Evolutionary conservation across 306 rosid genomes (phyloP).

Genomic region (Vigna angularis): DNA sequence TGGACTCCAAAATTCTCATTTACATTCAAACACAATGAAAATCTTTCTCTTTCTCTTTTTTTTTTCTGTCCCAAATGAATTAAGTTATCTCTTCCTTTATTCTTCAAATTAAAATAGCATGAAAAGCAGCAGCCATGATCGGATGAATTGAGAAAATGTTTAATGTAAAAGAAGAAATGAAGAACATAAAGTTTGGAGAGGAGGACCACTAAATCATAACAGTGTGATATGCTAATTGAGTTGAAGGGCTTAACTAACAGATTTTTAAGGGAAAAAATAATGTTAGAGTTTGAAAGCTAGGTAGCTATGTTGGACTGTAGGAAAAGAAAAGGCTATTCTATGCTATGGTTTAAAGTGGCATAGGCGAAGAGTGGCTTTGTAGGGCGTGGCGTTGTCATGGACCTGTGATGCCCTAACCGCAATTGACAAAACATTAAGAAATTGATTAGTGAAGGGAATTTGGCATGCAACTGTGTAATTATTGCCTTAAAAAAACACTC

Average conservation of each 20-base stretch:
- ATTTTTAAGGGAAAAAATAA: conserved; percentile 38
- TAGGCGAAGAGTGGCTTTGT: conserved; percentile 63
- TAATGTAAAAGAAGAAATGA: conserved; percentile 8
- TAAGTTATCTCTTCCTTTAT: conserved; percentile 34
- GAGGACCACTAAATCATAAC: conserved; percentile 87
- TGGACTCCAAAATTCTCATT: conserved; percentile 35
- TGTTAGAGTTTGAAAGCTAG: conserved; percentile 46
- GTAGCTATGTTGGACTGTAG: conserved; percentile 57
- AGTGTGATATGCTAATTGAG: conserved; percentile 75
- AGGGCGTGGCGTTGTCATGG: conserved; percentile 51
- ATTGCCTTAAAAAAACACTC: conserved; percentile 42
- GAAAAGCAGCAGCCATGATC: conserved; percentile 38
- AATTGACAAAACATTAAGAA: conserved; percentile 38
- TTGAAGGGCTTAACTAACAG: conserved; percentile 55
- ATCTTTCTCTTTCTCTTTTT: background rate
- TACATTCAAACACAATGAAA: conserved; percentile 2
- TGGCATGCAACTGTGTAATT: conserved; percentile 52
- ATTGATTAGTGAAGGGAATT: conserved; percentile 44
- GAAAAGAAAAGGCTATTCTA: conserved; percentile 82
- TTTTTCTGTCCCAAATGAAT: background rate
- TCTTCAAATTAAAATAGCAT: conserved; percentile 41
- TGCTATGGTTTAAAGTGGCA: conserved; percentile 58
- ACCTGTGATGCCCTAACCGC: conserved; percentile 49
- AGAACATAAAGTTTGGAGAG: conserved; percentile 48
- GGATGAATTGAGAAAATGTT: conserved; percentile 30